Evolutionary conservation across 2,329 filamentous ascomycete genomes (phyloP), one percentile per base, ranked within the genome.

Genomic region (Scorias spongiosa): DNA sequence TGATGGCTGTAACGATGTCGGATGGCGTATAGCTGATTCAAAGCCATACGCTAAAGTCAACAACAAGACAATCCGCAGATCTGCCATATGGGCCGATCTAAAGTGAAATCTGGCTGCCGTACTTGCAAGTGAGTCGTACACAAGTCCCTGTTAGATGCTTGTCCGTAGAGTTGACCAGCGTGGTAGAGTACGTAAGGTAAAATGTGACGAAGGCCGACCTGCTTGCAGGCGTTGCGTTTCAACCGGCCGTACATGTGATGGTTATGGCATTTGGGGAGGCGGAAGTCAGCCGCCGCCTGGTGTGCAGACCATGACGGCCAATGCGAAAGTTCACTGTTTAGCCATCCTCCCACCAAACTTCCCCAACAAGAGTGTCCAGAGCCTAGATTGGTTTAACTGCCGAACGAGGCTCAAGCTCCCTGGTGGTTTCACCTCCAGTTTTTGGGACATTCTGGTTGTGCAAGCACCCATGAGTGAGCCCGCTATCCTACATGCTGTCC

Each of bases 321-420:
- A 26, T 11, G 54, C 54, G 39, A 44, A 43, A 7, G 43, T 42
- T 26, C 44, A 44, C 15, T 28, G 15, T 41, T n/a, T 11, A 26
- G 20, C 20, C 20, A 7, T 26, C 7, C 20, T 26, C 7, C 34
- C 30, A 5, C 17, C 49, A 30, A 41, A 48, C 42, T 26, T 26
- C 20, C 20, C 20, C 7, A 26, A 26, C 20, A 26, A 26, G 20
- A 26, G 20, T 26, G 20, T 26, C 20, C 44, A 50, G 32, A 10
- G 55, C 43, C 60, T 69, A 12, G 62, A 67, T 11, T 71, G 66
- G 61, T 72, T 73, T 54, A 59, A 58, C 12, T 52, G 52, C 29
- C 61, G 61, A 15, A 67, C 62, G 4, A 53, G 52, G 1, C 48
- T 52, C 2, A 67, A 49, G 39, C 54, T 69, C 2, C 56, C 64